These are phyloP conservation scores for Colletotrichum tabaci DNA, from an alignment of 2,329 filamentous ascomycete genomes.

Conservation along the genomic window DNA sequence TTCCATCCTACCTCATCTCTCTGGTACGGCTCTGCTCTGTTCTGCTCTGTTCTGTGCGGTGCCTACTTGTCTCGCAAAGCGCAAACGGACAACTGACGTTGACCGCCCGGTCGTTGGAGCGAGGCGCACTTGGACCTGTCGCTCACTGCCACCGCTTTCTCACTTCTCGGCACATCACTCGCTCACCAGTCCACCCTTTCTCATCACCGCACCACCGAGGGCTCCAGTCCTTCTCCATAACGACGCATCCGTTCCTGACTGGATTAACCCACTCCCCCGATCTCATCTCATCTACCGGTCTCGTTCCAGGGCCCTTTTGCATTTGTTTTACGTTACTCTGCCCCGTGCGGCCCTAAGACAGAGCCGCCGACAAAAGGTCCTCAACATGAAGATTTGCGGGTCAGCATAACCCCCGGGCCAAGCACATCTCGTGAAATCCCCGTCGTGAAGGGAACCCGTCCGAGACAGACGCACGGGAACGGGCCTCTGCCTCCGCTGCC, in stretches of 20 bases:
- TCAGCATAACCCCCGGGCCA: slow-evolving; percentile 42
- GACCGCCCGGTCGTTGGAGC: slow-evolving; percentile 25
- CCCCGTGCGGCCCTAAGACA: slow-evolving; percentile 41
- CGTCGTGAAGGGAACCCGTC: slow-evolving; percentile 37
- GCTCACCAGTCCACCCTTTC: slow-evolving; percentile 7
- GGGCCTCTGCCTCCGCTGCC: slow-evolving; percentile 40
- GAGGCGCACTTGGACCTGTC: slow-evolving; percentile 24
- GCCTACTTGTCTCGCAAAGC: slow-evolving; percentile 24
- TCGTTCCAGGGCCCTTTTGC: slow-evolving; percentile 33
- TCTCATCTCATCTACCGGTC: slow-evolving; percentile 42
- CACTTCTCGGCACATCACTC: slow-evolving; percentile 30
- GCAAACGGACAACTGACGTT: slow-evolving; percentile 25
- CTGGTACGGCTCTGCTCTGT: not conserved
- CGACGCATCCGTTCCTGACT: slow-evolving; percentile 29
- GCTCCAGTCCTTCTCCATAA: slow-evolving; percentile 37
- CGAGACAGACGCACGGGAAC: slow-evolving; percentile 42
- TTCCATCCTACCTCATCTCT: slow-evolving; percentile 31
- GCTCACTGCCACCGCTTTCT: slow-evolving; percentile 32
- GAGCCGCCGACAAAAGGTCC: slow-evolving; percentile 43
- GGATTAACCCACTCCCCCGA: slow-evolving; percentile 34
- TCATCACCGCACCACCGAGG: slow-evolving; percentile 19
- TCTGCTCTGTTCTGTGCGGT: slow-evolving; percentile 18
- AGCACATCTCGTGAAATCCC: slow-evolving; percentile 41
- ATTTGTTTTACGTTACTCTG: slow-evolving; percentile 42
- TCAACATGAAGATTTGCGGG: slow-evolving; percentile 43